phyloP scores from a whole-genome alignment of 2,329 filamentous ascomycete species.

The Trichoderma sp. region DNA sequence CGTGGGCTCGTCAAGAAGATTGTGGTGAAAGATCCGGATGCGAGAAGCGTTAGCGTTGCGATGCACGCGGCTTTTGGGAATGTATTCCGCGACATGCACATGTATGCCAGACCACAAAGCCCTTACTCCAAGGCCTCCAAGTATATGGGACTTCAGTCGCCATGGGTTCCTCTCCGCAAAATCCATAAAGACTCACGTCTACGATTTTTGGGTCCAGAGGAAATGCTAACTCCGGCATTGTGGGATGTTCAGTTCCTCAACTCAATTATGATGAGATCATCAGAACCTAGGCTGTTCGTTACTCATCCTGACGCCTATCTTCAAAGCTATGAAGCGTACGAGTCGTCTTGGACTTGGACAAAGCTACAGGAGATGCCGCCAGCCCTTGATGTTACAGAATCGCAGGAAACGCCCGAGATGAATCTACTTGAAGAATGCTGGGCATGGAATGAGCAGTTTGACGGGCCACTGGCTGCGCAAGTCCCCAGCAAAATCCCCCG shows the following conservation, averaged over 20 bases:
- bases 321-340: slow-evolving; percentile 61
- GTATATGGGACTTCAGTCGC: slow-evolving; percentile 65
- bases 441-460: slow-evolving; percentile 67
- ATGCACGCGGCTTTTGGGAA: slow-evolving; percentile 65
- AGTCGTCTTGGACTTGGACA: slow-evolving; percentile 71
- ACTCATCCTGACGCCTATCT: slow-evolving; percentile 76
- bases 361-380: slow-evolving; percentile 65
- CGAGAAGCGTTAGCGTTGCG: slow-evolving; percentile 68
- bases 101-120: slow-evolving; percentile 38
- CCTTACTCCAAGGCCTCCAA: slow-evolving; percentile 41
- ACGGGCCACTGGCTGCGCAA: slow-evolving; percentile 56
- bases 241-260: slow-evolving; percentile 74
- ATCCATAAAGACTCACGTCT: slow-evolving; percentile 73
- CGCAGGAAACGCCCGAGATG: slow-evolving; percentile 59
- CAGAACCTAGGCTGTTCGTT: slow-evolving; percentile 70
- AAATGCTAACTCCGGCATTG: slow-evolving; percentile 72
- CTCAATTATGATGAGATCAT: slow-evolving; percentile 73
- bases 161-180: slow-evolving; percentile 78
- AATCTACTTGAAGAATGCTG: slow-evolving; percentile 69
- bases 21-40: slow-evolving; percentile 64
- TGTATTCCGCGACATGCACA: slow-evolving; percentile 53
- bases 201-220: slow-evolving; percentile 69
- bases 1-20: slow-evolving; percentile 71
- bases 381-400: slow-evolving; percentile 52
- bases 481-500: slow-evolving; percentile 50